Evolutionary conservation across 2,329 filamentous ascomycete species (phyloP).

Genomic region (Fusarium buxicola): DNA sequence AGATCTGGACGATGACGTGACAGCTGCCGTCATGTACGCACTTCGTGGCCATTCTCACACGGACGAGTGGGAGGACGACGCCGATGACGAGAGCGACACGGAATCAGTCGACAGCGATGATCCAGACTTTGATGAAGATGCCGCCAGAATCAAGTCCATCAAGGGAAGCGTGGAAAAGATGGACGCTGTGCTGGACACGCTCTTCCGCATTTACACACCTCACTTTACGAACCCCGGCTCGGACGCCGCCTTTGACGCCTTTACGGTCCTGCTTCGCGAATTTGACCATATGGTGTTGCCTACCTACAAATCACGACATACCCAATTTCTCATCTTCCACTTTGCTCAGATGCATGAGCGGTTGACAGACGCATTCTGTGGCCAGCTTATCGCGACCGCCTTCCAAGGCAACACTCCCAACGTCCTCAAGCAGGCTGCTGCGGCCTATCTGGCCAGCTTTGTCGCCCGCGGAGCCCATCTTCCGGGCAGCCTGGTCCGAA

Average conservation of each 20-base stretch:
- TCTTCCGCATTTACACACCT: conserved; percentile 85
- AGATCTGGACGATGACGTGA: conserved; percentile 89
- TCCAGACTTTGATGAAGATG: conserved; percentile 71
- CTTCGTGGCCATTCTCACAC: conserved; percentile 47
- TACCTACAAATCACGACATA: conserved; percentile 90
- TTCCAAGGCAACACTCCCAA: conserved; percentile 74
- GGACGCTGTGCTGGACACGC: conserved; percentile 86
- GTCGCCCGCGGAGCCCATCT: conserved; percentile 90
- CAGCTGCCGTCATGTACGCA: conserved; percentile 75
- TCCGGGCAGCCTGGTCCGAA: conserved; percentile 78
- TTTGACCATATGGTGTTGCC: conserved; percentile 91
- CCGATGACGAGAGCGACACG: conserved; percentile 72
- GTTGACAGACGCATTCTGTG: conserved; percentile 85
- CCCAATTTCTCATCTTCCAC: conserved; percentile 96
- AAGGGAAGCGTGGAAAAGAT: conserved; percentile 90
- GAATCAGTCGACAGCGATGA: conserved; percentile 80
- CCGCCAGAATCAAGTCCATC: conserved; percentile 74
- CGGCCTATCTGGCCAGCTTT: conserved; percentile 94
- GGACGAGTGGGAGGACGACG: conserved; percentile 62
- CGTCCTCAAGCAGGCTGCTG: conserved; percentile 83
- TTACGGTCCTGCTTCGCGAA: conserved; percentile 84
- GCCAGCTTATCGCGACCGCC: conserved; percentile 68
- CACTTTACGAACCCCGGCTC: conserved; percentile 77
- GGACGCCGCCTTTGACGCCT: conserved; percentile 75
- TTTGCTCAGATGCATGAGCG: conserved; percentile 85